A percentile compares a stretch with the other conserved stretches of the same genome.
phyloP scores from a whole-genome alignment of 208 protist genomes.

The Wallacemonas sp. region DNA sequence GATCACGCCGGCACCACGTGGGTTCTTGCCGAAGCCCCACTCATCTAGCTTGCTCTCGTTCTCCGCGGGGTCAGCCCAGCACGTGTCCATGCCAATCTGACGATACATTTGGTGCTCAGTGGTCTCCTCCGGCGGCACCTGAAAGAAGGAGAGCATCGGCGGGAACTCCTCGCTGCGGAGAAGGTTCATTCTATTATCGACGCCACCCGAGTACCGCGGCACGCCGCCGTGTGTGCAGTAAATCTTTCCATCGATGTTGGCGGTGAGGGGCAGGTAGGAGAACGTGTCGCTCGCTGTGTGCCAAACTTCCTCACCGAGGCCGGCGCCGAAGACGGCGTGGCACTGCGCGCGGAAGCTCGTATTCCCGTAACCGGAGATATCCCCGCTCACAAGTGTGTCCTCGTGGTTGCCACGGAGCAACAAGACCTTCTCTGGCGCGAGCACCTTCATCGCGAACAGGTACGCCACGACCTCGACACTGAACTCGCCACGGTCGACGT shows the following conservation, averaged over 20 bases:
- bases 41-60: slow-evolving; percentile 75
- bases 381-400: slow-evolving; percentile 90
- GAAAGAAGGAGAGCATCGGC: slow-evolving; percentile 81
- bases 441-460: slow-evolving; percentile 91
- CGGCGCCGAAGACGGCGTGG: slow-evolving; percentile 73
- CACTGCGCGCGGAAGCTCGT: slow-evolving; percentile 91
- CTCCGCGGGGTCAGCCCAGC: slow-evolving; percentile 91
- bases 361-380: slow-evolving; percentile 87
- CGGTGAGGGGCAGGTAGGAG: slow-evolving; percentile 84
- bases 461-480: slow-evolving; percentile 92
- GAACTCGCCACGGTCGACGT: slow-evolving; percentile 97
- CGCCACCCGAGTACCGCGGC: slow-evolving; percentile 81
- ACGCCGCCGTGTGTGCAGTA: slow-evolving; percentile 95
- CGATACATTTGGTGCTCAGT: slow-evolving; percentile 59
- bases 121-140: slow-evolving; percentile 69
- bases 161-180: slow-evolving; percentile 78
- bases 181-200: slow-evolving; percentile 75
- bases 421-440: slow-evolving; percentile 89
- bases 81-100: slow-evolving; percentile 87
- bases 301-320: slow-evolving; percentile 89
- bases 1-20: slow-evolving; percentile 84
- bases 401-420: slow-evolving; percentile 95
- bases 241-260: slow-evolving; percentile 91
- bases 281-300: slow-evolving; percentile 82
- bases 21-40: slow-evolving; percentile 88